Evolutionary conservation across 2,329 filamentous ascomycete species (phyloP).

Genomic region (Cyclaneusma minus): DNA sequence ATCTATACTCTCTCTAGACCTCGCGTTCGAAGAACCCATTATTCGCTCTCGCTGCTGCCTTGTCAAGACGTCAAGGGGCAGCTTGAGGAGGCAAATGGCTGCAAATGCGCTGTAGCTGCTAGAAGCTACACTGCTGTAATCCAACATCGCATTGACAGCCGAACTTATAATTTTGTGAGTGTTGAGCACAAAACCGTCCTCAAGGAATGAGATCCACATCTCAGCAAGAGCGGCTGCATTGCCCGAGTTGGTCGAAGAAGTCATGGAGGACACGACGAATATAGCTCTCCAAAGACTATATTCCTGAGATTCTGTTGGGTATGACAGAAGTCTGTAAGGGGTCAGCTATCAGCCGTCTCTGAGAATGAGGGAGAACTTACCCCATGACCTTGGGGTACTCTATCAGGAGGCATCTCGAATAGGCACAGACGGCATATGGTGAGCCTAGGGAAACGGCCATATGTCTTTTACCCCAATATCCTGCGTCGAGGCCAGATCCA

Average conservation of each 20-base stretch:
- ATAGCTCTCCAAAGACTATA: too few relatives aligned
- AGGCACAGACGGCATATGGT: background rate
- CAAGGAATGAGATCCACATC: slow-evolving; percentile 13
- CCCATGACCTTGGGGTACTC: slow-evolving; percentile 13
- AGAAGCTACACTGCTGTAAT: too few relatives aligned
- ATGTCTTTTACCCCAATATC: background rate
- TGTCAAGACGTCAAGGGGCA: slow-evolving; percentile 22
- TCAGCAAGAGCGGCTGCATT: slow-evolving; percentile 10
- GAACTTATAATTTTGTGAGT: slow-evolving; percentile 10
- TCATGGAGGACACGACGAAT: too few relatives aligned
- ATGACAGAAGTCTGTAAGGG: too few relatives aligned
- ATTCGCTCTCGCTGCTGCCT: slow-evolving; percentile 28
- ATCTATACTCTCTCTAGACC: slow-evolving; percentile 2
- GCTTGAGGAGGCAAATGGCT: slow-evolving; percentile 10
- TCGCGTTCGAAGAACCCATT: slow-evolving; percentile 17
- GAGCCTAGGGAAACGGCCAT: background rate
- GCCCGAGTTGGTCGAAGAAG: too few relatives aligned
- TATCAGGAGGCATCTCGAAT: slow-evolving; percentile 8
- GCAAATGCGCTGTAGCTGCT: slow-evolving; percentile 14
- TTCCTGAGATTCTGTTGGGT: too few relatives aligned
- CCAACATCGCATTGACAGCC: too few relatives aligned
- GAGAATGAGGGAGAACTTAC: slow-evolving; percentile 6
- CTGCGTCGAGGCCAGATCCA: background rate
- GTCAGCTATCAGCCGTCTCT: too few relatives aligned
- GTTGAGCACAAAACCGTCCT: slow-evolving; percentile 11